These are phyloP conservation scores for Irpex rosettiformis DNA, from an alignment of 1,284 basidiomycete genomes.

Conservation along the genomic window DNA sequence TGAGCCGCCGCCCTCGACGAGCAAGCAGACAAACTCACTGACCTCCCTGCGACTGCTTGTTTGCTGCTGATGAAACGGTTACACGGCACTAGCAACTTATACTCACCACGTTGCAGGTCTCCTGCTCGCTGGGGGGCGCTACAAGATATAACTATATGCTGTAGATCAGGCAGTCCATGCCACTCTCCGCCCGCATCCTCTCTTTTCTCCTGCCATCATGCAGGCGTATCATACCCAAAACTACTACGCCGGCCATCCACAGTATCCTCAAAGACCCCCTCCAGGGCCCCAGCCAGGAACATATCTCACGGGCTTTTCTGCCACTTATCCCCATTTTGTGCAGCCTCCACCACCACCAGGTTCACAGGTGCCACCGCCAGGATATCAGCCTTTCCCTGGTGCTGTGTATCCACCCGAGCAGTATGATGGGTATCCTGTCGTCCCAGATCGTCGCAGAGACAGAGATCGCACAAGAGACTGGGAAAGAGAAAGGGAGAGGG, in stretches of 20 bases:
- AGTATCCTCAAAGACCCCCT: not conserved
- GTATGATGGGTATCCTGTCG: slow-evolving; percentile 6
- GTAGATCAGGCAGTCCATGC: slow-evolving; percentile 5
- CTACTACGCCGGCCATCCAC: slow-evolving; percentile 13
- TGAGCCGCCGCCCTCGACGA: not conserved
- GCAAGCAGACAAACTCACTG: not conserved
- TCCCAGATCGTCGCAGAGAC: slow-evolving; percentile 8
- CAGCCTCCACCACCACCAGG: slow-evolving; percentile 17
- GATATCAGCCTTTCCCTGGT: slow-evolving; percentile 13
- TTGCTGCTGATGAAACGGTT: not conserved
- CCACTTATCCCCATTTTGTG: slow-evolving; percentile 15
- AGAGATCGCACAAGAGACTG: slow-evolving; percentile 15
- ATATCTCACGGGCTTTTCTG: not conserved
- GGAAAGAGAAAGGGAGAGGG: slow-evolving; percentile 10
- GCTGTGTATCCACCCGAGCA: slow-evolving; percentile 7
- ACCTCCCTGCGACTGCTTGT: not conserved
- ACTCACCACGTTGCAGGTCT: slow-evolving; percentile 17
- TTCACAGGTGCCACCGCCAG: not conserved
- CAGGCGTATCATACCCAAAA: slow-evolving; percentile 20
- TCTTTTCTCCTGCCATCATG: slow-evolving; percentile 18
- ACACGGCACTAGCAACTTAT: not conserved
- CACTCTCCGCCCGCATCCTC: slow-evolving; percentile 2
- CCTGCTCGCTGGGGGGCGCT: slow-evolving; percentile 14
- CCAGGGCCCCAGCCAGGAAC: not conserved
- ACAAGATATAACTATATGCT: not conserved